These are phyloP conservation scores for Citrus mangshanensis DNA, from an alignment of 345 rosid species.

Conservation along the genomic window DNA sequence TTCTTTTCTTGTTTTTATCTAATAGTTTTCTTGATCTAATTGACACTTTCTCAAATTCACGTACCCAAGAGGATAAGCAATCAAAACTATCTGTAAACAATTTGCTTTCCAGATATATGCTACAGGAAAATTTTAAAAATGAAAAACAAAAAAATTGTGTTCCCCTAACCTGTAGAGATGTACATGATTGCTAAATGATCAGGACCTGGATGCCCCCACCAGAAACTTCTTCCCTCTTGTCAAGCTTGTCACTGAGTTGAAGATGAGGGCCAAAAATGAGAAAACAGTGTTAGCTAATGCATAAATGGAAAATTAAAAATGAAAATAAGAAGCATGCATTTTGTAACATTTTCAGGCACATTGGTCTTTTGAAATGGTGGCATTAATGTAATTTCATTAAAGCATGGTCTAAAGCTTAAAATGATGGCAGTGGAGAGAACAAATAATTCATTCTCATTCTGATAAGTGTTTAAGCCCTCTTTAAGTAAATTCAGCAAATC, in stretches of 20 bases:
- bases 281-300: constrained; percentile 6
- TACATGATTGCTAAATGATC: constrained; percentile 14
- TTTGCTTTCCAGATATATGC: constrained; percentile 13
- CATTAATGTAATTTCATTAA: neutral
- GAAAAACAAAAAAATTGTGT: constrained; percentile 21
- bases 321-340: neutral
- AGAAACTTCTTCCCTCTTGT: constrained; percentile 24
- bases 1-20: constrained; percentile 21
- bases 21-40: constrained; percentile 7
- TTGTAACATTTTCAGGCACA: neutral
- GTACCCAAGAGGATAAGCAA: constrained; percentile 5
- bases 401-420: neutral
- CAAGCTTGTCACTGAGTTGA: constrained; percentile 33
- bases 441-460: neutral
- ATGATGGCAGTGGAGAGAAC: neutral
- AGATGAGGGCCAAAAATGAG: constrained; percentile 9
- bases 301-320: neutral
- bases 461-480: neutral
- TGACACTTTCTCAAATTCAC: constrained; percentile 1
- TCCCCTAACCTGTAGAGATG: constrained; percentile 45
- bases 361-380: neutral
- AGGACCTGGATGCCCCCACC: constrained; percentile 25
- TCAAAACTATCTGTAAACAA: constrained; percentile 18
- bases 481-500: neutral
- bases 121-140: neutral